phyloP scores from a whole-genome alignment of 441 rosid species.

The Aquilaria agallochum region DNA sequence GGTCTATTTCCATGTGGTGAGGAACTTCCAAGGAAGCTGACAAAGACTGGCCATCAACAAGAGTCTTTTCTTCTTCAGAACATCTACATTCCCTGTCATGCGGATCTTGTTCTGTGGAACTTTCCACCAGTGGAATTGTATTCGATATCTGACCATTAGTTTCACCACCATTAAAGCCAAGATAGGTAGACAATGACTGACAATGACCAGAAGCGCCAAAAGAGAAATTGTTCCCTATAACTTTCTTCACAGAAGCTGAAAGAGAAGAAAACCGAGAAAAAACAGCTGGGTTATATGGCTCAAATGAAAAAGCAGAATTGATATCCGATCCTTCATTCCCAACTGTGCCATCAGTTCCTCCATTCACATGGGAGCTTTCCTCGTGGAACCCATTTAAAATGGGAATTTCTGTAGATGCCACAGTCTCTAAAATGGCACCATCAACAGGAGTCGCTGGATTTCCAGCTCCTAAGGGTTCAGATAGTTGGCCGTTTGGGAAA shows the following conservation, averaged over 20 bases:
- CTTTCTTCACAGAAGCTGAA: conserved; percentile 72
- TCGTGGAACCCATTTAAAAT: conserved; percentile 39
- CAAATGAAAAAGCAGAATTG: conserved; percentile 44
- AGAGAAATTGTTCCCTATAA: conserved; percentile 43
- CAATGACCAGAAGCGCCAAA: conserved; percentile 35
- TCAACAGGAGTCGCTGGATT: conserved; percentile 21
- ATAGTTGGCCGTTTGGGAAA: conserved; percentile 22
- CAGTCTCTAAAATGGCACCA: conserved; percentile 26
- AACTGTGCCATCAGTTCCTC: conserved; percentile 31
- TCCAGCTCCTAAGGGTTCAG: conserved; percentile 28
- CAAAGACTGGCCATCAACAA: conserved; percentile 32
- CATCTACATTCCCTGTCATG: conserved; percentile 31
- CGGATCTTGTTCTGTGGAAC: conserved; percentile 26
- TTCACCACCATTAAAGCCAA: conserved; percentile 45
- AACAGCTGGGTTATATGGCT: conserved; percentile 75
- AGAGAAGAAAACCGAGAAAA: conserved; percentile 77
- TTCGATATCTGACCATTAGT: conserved; percentile 26
- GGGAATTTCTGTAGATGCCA: conserved; percentile 39
- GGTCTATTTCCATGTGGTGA: conserved; percentile 24
- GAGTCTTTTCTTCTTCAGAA: conserved; percentile 34
- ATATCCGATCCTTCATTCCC: conserved; percentile 31
- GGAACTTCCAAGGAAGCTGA: conserved; percentile 26
- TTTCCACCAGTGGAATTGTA: conserved; percentile 36
- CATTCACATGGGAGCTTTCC: conserved; percentile 27
- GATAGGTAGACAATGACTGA: conserved; percentile 52